Conservation (phyloP, 2,329 filamentous ascomycete genomes). For the Alternaria alternata region DNA sequence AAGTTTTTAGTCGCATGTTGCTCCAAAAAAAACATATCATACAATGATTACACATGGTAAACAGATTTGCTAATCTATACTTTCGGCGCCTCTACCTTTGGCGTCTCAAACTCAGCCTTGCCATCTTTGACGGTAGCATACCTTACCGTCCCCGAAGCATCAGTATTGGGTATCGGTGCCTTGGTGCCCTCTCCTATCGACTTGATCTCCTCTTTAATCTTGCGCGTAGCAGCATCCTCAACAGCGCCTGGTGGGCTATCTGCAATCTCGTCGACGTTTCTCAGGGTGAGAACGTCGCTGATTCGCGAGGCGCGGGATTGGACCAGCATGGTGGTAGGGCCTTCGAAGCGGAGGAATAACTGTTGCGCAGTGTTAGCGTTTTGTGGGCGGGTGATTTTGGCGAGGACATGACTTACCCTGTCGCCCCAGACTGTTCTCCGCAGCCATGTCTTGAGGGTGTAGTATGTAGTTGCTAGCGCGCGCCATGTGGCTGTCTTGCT, state of each 20-base stretch:
- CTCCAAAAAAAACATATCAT: too few species aligned
- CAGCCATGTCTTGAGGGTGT: conserved; percentile 76
- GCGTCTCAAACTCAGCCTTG: conserved; percentile 39
- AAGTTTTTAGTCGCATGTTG: background rate
- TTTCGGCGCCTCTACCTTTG: conserved; percentile 8
- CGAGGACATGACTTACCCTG: conserved; percentile 59
- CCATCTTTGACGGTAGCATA: conserved; percentile 40
- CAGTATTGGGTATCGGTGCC: conserved; percentile 26
- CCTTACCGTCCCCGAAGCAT: conserved; percentile 27
- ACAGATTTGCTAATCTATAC: background rate
- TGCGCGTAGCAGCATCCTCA: conserved; percentile 58
- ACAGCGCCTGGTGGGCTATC: conserved; percentile 78
- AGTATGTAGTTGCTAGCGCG: conserved; percentile 68
- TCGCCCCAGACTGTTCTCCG: conserved; percentile 93
- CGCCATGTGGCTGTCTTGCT: conserved; percentile 77
- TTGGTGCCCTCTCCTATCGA: conserved; percentile 35
- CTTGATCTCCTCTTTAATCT: conserved; percentile 49
- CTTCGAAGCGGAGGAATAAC: conserved; percentile 88
- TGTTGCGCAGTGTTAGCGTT: conserved; percentile 38
- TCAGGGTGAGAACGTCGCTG: conserved; percentile 76
- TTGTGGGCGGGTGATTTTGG: background rate
- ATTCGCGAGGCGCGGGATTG: conserved; percentile 85
- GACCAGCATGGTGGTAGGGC: conserved; percentile 84
- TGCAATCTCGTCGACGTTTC: conserved; percentile 90
- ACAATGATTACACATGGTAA: too few species aligned